Base-by-base conservation (phyloP, 2,329 filamentous ascomycete species). In the Thielaviopsis populi region DNA sequence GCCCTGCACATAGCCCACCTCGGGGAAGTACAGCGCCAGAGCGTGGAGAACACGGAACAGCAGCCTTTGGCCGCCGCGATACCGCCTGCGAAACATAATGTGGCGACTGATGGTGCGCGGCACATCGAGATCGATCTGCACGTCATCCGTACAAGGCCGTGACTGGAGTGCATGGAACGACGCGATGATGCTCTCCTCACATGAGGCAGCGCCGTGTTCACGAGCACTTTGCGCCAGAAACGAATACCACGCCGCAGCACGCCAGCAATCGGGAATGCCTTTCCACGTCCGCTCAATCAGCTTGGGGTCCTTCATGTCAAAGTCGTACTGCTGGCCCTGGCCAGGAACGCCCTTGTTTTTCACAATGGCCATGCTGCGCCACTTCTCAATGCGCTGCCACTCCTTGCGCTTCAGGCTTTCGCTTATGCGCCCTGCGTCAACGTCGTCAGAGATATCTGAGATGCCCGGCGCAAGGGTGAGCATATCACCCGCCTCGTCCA, bases 71-170 rank as follows among this genome's bases (percentile, higher is more conserved):
- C 92, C 94, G 66, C 94, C 94, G 27, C 90, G 84, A 75, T 99
- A 99, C 61, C 94, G 83, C 67, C 85, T 82, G 56, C 94, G 85
- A 72, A 99, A 99, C 92, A 99, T 96, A 73, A 99, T 92, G 75
- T 99, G 94, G 67, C 88, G 85, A 73, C 85, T 95, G 73, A 99
- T 95, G 3, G 94, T 97, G 63, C 94, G 83, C 0, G 94, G 94
- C 19, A 99, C 94, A 73, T 99, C 94, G 53, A 97, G 83, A 73
- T 99, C 94, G 69, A 99, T 99, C 75, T 99, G 94, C 24, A 92
- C 85, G 73, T 99, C 94, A 71, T 99, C 94, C 0, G 90, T 85
- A 2, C 88, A 96, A 63, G 83, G 83, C 66, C 84, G 77, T 17
- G 84, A 78, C 70, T 95, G 86, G 33, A 95, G 80, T 53, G 83